phyloP scores from a whole-genome alignment of 495 filamentous ascomycete species.

The Chaetomium cochliodes region DNA sequence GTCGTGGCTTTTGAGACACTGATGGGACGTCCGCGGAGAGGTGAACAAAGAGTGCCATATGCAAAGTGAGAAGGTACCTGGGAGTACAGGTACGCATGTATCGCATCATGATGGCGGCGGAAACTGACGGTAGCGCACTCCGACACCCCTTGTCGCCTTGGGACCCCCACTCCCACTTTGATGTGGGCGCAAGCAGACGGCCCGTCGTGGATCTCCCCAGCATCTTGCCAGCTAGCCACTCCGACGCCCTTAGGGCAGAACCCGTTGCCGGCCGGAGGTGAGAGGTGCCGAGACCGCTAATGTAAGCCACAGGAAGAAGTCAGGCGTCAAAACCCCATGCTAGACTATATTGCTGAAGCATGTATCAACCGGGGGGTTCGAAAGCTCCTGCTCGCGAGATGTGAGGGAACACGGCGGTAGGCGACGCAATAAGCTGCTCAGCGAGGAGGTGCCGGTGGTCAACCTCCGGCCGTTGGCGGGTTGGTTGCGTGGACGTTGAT shows the following conservation, averaged over 20 bases:
- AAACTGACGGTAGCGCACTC: neutral
- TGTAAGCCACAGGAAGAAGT: no score
- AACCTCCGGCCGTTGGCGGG: neutral
- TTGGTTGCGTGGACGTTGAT: neutral
- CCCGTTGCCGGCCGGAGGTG: neutral
- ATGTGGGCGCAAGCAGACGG: neutral
- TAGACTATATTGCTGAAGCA: neutral
- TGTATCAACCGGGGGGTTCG: neutral
- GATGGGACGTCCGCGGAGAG: no score
- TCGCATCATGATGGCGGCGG: neutral
- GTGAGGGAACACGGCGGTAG: neutral
- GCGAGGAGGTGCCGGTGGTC: neutral
- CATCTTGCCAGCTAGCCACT: neutral
- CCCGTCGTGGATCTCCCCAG: neutral
- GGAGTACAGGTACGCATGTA: neutral
- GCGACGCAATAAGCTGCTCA: neutral
- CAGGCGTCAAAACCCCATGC: neutral
- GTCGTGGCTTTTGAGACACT: constrained; percentile 1
- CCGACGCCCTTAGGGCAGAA: neutral
- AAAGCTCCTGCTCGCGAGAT: neutral
- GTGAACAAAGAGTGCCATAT: neutral
- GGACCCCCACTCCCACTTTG: neutral
- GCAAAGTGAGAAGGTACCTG: neutral
- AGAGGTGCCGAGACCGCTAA: neutral
- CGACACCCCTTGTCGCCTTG: neutral